phyloP scores from a whole-genome alignment of 371 early-diverging fungal species.

The Mucor velutinosus region DNA sequence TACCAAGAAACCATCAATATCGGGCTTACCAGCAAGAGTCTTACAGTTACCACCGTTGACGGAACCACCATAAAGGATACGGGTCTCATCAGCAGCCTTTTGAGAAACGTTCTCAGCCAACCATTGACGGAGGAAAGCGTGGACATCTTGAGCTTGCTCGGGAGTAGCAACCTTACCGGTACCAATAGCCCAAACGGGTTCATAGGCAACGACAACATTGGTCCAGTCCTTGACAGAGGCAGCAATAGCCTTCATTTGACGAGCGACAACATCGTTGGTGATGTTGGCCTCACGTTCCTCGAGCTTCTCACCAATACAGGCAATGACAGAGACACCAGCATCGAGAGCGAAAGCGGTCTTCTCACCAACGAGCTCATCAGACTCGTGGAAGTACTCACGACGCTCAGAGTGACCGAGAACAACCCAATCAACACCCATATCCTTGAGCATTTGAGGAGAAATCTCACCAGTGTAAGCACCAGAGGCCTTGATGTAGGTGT shows the following conservation, averaged over 20 bases:
- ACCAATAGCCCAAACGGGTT: conserved; percentile 99
- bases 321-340: conserved; percentile 91
- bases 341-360: conserved; percentile 91
- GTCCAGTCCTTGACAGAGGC: conserved; percentile 79
- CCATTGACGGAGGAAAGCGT: conserved; percentile 89
- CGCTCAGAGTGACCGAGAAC: conserved; percentile 99
- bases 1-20: conserved; percentile 98
- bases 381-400: conserved; percentile 91
- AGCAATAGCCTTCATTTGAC: conserved; percentile 88
- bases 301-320: conserved; percentile 97
- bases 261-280: conserved; percentile 87
- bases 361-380: conserved; percentile 83
- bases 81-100: conserved; percentile 82
- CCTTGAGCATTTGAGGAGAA: conserved; percentile 95
- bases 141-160: conserved; percentile 97
- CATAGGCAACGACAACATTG: conserved; percentile 98
- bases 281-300: conserved; percentile 90
- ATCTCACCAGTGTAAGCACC: conserved; percentile 99
- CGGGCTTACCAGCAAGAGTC: conserved; percentile 66
- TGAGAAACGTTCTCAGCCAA: conserved; percentile 80
- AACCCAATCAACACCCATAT: conserved; percentile 92
- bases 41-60: conserved; percentile 78
- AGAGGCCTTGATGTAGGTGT: conserved; percentile 82
- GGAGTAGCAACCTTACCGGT: conserved; percentile 98
- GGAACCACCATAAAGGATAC: conserved; percentile 98